phyloP scores from a whole-genome alignment of 805 yeast species.

The Ogataea sp. region DNA sequence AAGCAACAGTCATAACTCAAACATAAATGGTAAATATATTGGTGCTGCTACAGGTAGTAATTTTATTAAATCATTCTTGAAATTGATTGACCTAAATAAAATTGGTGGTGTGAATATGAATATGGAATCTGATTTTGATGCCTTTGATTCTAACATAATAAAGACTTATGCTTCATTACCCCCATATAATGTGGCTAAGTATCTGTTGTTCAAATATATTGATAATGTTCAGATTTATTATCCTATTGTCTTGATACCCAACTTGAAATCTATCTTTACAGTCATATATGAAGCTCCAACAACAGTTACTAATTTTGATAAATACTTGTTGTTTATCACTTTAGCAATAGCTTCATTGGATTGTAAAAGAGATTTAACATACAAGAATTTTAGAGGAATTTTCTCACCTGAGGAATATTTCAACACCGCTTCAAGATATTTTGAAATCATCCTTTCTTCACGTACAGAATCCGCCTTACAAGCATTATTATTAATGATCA shows the following conservation, averaged over 20 bases:
- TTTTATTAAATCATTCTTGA: conserved; percentile 14
- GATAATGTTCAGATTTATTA: conserved; percentile 12
- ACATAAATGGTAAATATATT: conserved; percentile 13
- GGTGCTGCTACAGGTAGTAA: conserved; percentile 21
- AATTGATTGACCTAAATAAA: conserved; percentile 12
- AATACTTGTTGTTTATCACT: conserved; percentile 14
- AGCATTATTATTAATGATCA: conserved; percentile 12
- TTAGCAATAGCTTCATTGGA: conserved; percentile 12
- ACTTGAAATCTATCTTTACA: conserved; percentile 5
- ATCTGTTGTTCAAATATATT: conserved; percentile 10
- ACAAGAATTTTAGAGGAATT: conserved; percentile 5
- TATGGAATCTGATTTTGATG: conserved; percentile 5
- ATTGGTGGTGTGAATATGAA: conserved; percentile 5
- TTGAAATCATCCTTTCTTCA: conserved; percentile 13
- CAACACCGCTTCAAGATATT: conserved; percentile 16
- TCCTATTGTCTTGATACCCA: conserved; percentile 11
- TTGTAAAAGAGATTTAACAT: conserved; percentile 2
- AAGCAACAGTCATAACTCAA: conserved; percentile 4
- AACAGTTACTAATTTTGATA: conserved; percentile 12
- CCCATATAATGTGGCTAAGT: conserved; percentile 7
- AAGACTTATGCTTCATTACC: conserved; percentile 17
- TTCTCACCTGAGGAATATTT: conserved; percentile 14
- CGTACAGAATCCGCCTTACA: conserved; percentile 16
- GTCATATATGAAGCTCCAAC: conserved; percentile 9
- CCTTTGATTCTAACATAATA: conserved; percentile 11